phyloP scores from a whole-genome alignment of 1,284 basidiomycete species.

The Boletellus deceptivus region DNA sequence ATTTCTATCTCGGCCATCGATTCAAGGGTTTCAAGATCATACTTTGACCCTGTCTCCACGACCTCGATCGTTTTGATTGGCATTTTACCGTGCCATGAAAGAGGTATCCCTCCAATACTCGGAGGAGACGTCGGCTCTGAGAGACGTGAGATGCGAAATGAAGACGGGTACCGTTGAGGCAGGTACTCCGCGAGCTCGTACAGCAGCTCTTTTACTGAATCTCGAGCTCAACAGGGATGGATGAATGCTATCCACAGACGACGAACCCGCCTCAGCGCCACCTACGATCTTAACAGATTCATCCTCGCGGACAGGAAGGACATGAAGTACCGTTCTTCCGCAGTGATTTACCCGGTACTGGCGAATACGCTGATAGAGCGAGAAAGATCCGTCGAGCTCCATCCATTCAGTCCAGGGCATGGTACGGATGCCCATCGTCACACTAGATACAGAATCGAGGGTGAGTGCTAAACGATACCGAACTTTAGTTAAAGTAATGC shows the following conservation, averaged over 20 bases:
- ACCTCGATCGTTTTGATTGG: slow-evolving; percentile 52
- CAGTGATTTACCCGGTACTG: slow-evolving; percentile 50
- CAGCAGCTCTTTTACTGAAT: slow-evolving; percentile 57
- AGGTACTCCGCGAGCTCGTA: slow-evolving; percentile 68
- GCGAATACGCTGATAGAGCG: slow-evolving; percentile 52
- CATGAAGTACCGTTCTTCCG: slow-evolving; percentile 47
- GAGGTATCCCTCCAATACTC: slow-evolving; percentile 36
- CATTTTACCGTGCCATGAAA: slow-evolving; percentile 50
- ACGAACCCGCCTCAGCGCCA: slow-evolving; percentile 54
- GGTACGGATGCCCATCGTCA: slow-evolving; percentile 69
- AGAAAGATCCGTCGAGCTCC: slow-evolving; percentile 61
- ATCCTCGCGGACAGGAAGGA: slow-evolving; percentile 41
- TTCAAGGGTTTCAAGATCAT: slow-evolving; percentile 44
- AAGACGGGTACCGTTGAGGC: slow-evolving; percentile 55
- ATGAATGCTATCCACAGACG: background rate
- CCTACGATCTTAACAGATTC: slow-evolving; percentile 48
- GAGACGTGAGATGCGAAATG: slow-evolving; percentile 53
- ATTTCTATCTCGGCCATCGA: slow-evolving; percentile 29
- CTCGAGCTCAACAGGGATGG: background rate
- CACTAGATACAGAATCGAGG: slow-evolving; percentile 35
- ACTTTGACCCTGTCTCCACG: slow-evolving; percentile 51
- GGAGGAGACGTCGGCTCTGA: slow-evolving; percentile 15
- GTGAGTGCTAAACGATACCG: background rate
- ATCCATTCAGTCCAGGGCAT: slow-evolving; percentile 75
- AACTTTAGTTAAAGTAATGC: background rate